Conservation (phyloP, 805 yeast genomes). For the Hanseniaspora lindneri region DNA sequence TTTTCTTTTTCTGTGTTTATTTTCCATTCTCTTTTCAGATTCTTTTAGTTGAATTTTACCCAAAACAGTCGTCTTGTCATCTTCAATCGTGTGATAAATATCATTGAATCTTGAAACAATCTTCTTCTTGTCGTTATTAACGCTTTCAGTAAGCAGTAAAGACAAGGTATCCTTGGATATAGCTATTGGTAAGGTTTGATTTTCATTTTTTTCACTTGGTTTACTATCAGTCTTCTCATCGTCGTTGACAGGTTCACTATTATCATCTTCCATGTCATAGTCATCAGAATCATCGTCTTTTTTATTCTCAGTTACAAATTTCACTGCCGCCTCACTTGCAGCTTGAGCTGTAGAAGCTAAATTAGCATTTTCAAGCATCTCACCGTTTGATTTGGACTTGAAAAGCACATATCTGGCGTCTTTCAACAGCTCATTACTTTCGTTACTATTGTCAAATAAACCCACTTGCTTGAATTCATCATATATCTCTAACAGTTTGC, state of each 20-base stretch:
- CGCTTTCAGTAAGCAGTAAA: conserved; percentile 17
- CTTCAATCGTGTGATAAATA: conserved; percentile 64
- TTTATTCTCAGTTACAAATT: conserved; percentile 14
- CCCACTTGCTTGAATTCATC: conserved; percentile 18
- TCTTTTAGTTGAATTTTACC: conserved; percentile 69
- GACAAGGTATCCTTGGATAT: conserved; percentile 29
- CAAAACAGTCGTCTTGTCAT: conserved; percentile 59
- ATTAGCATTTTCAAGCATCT: neutral
- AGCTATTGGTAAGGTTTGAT: conserved; percentile 25
- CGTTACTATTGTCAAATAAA: conserved; percentile 22
- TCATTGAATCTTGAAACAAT: conserved; percentile 54
- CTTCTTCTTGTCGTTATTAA: conserved; percentile 26
- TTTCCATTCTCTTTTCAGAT: conserved; percentile 54
- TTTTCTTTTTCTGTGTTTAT: conserved; percentile 23
- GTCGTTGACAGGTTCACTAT: conserved; percentile 18
- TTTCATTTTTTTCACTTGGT: conserved; percentile 12
- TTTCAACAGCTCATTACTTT: conserved; percentile 5
- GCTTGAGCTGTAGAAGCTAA: neutral
- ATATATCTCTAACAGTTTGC: neutral
- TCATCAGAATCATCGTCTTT: conserved; percentile 32
- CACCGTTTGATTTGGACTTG: conserved; percentile 21
- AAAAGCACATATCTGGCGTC: conserved; percentile 1
- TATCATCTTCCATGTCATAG: conserved; percentile 23
- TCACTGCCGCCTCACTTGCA: neutral
- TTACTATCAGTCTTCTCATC: conserved; percentile 14